These are phyloP conservation scores for Rhytidiadelphus loreus DNA, from an alignment of 225 moss, liverwort and hornwort genomes.

Conservation along the genomic window DNA sequence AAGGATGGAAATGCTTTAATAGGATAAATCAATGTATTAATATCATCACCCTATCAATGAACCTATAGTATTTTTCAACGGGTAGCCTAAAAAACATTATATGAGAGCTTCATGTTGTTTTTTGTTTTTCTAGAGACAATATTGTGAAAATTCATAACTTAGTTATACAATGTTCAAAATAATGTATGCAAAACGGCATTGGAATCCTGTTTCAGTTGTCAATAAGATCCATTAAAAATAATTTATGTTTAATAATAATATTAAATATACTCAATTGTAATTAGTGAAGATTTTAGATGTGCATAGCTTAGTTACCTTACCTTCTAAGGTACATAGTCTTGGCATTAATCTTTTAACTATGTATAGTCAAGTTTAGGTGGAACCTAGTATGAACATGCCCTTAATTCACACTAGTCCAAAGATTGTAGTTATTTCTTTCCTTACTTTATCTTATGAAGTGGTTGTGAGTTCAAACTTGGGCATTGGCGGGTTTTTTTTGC, in stretches of 20 bases:
- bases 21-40: neutral
- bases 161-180: neutral
- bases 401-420: rapidly evolving
- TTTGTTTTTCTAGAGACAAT: rapidly evolving
- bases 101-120: rapidly evolving
- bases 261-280: neutral
- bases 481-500: rapidly evolving
- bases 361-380: neutral
- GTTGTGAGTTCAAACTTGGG: rapidly evolving
- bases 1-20: neutral
- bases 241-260: too few species aligned
- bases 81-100: neutral
- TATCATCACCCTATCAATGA: neutral
- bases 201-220: rapidly evolving
- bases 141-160: rapidly evolving
- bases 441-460: neutral
- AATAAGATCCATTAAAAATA: neutral
- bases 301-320: rapidly evolving
- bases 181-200: neutral
- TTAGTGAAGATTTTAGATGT: neutral
- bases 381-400: neutral
- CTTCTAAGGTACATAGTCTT: rapidly evolving
- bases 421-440: neutral
- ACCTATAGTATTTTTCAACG: neutral
- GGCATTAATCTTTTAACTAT: rapidly evolving